Base-by-base conservation (phyloP, 805 yeast species). In the Hanseniaspora taiwanica region DNA sequence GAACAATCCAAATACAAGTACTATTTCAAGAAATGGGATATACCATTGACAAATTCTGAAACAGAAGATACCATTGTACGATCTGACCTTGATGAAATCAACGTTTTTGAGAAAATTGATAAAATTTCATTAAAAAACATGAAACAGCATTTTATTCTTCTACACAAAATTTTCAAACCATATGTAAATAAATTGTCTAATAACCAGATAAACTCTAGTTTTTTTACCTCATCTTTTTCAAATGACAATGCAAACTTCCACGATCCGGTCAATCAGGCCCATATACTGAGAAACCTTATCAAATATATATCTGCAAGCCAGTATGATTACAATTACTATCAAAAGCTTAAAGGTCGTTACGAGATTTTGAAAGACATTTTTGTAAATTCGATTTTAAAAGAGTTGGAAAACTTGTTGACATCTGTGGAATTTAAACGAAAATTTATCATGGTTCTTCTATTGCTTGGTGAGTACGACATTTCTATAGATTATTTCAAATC, bases 301-400 rank as follows among this genome's bases (percentile, higher is more conserved):
- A 42, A 37, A 18, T 58, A 46, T 37, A 52, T 50, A 37, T 37
- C 46, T 13, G 50, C 53, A 7, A 52, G 51, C 36, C 31, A 23
- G 5, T 48, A 46, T 31, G 56, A 51, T 42, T 27, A 17, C 33
- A 7, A 4, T 29, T 29, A n/a, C 14, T 29, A 5, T 8, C 33
- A 29, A 16, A n/a, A 29, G 14, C 13, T 29, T 18, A 29, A 29
- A 16, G 18, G 17, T 5, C 33, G 33, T 16, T 29, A 29, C 8
- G 33, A 29, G n/a, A 29, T 55, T 23, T 37, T 57, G 8, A 51
- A 50, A 39, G 89, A 80, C 50, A 63, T 82, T 16, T 82, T 84
- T 52, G 78, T 80, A 32, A 79, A 71, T 52, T 82, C 91, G 0
- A 66, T 81, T 6, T 54, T 83, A 13, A 58, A 74, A 36, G 93